A percentile compares a stretch with the other conserved stretches of the same genome.
Conservation (phyloP, 768 basidiomycete species). For the Lactifluus subvellereus region DNA sequence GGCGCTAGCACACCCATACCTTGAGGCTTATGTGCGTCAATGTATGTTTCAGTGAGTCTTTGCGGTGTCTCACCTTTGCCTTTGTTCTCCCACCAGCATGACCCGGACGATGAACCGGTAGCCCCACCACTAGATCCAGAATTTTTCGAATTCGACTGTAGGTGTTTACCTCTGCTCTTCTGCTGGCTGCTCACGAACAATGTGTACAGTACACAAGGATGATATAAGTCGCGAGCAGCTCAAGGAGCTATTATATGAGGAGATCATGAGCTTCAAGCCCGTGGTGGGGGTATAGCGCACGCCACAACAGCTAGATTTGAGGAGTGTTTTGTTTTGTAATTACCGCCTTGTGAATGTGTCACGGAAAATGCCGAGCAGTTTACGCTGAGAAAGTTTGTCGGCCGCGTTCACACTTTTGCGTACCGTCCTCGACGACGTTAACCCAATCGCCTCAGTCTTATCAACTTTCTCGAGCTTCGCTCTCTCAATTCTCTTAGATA, state of each 20-base stretch:
- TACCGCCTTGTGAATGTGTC: not conserved
- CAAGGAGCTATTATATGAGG: conserved; percentile 89
- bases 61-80: not conserved
- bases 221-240: conserved; percentile 93
- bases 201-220: conserved; percentile 76
- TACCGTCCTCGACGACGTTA: conserved; percentile 18
- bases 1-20: conserved; percentile 90
- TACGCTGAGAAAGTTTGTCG: conserved; percentile 15
- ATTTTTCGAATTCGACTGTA: conserved; percentile 96
- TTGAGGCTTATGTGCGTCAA: conserved; percentile 79
- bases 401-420: conserved; percentile 12
- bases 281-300: conserved; percentile 40
- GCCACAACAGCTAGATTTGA: not conserved
- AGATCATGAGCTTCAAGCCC: conserved; percentile 87
- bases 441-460: not conserved
- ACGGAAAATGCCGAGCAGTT: conserved; percentile 21
- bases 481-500: conserved; percentile 21
- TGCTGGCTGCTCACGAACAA: not conserved
- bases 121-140: conserved; percentile 93
- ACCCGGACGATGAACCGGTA: conserved; percentile 94
- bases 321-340: not conserved
- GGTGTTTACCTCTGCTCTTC: conserved; percentile 30
- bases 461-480: not conserved
- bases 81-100: conserved; percentile 48
- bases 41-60: not conserved